A percentile compares a stretch with the other conserved stretches of the same genome.
These are phyloP conservation scores for Simplicillium sp. DNA, from an alignment of 2,329 filamentous ascomycete genomes.

Conservation along the genomic window DNA sequence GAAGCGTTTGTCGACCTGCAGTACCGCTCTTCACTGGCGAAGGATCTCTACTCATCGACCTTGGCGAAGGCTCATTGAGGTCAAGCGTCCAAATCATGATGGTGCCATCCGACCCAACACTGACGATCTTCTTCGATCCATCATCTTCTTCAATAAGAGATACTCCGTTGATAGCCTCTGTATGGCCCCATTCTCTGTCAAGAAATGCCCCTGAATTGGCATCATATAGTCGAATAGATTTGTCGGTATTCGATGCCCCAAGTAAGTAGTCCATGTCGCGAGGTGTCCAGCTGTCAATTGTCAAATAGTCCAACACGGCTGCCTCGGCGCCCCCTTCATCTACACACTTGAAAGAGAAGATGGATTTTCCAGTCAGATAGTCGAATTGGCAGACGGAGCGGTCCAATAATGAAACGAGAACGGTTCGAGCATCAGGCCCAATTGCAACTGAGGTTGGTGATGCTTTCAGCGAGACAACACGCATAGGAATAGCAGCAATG, in stretches of 20 bases:
- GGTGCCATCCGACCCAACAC: constrained; percentile 69
- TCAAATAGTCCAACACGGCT: constrained; percentile 73
- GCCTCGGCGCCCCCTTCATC: constrained; percentile 75
- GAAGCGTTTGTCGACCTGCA: constrained; percentile 60
- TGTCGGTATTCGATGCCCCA: constrained; percentile 90
- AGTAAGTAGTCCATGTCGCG: constrained; percentile 59
- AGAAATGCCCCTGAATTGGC: constrained; percentile 66
- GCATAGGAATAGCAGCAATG: constrained; percentile 67
- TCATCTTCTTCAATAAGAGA: constrained; percentile 56
- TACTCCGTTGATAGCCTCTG: constrained; percentile 83
- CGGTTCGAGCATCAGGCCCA: constrained; percentile 47
- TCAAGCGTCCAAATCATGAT: constrained; percentile 70
- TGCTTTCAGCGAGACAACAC: constrained; percentile 73
- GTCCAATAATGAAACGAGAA: constrained; percentile 52
- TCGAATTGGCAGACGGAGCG: constrained; percentile 53
- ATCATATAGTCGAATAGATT: constrained; percentile 88
- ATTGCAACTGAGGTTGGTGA: constrained; percentile 79
- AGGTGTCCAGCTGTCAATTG: constrained; percentile 46
- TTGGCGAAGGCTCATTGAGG: constrained; percentile 31
- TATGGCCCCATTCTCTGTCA: constrained; percentile 89
- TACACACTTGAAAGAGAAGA: constrained; percentile 69
- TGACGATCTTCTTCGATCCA: constrained; percentile 52
- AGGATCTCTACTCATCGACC: constrained; percentile 37
- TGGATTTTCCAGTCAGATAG: constrained; percentile 56
- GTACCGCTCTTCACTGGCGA: constrained; percentile 44